These are phyloP conservation scores for Diplodia seriata DNA, from an alignment of 2,329 filamentous ascomycete species.

Conservation along the genomic window DNA sequence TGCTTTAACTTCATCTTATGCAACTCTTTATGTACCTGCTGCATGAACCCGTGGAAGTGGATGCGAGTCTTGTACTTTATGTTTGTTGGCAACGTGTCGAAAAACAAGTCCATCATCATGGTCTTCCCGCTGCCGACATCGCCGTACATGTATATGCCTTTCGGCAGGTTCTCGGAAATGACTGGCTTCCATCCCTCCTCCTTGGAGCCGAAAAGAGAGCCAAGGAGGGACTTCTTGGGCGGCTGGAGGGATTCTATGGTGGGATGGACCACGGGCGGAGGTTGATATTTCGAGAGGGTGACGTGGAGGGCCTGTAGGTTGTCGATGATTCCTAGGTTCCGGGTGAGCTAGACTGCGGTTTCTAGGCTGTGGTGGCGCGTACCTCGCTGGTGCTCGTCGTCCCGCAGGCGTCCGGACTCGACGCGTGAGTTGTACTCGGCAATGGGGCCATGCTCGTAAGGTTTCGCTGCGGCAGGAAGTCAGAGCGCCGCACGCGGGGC, in stretches of 20 bases:
- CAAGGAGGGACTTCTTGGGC: constrained; percentile 61
- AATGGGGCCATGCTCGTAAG: constrained; percentile 68
- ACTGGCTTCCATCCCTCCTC: constrained; percentile 50
- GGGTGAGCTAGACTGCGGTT: constrained; percentile 33
- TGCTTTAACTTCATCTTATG: constrained; percentile 89
- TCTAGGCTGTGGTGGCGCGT: constrained; percentile 38
- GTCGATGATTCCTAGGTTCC: constrained; percentile 76
- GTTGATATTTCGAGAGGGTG: constrained; percentile 75
- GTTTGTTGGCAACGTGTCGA: constrained; percentile 83
- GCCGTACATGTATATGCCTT: constrained; percentile 92
- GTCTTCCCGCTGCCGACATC: constrained; percentile 98
- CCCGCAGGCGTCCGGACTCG: constrained; percentile 72
- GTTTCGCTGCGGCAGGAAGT: constrained; percentile 3
- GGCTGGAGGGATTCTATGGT: constrained; percentile 72
- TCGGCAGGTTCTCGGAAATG: constrained; percentile 78
- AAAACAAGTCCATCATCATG: constrained; percentile 99
- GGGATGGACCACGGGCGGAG: constrained; percentile 78
- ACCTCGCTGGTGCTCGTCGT: constrained; percentile 93
- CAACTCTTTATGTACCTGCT: constrained; percentile 89
- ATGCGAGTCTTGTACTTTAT: constrained; percentile 88
- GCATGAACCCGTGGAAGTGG: constrained; percentile 99
- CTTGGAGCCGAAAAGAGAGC: constrained; percentile 66
- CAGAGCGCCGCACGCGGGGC: neutral
- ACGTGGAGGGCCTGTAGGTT: constrained; percentile 88
- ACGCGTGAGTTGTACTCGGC: constrained; percentile 89